Conservation (phyloP, 2,329 filamentous ascomycete species). For the Pseudogymnoascus sp. region DNA sequence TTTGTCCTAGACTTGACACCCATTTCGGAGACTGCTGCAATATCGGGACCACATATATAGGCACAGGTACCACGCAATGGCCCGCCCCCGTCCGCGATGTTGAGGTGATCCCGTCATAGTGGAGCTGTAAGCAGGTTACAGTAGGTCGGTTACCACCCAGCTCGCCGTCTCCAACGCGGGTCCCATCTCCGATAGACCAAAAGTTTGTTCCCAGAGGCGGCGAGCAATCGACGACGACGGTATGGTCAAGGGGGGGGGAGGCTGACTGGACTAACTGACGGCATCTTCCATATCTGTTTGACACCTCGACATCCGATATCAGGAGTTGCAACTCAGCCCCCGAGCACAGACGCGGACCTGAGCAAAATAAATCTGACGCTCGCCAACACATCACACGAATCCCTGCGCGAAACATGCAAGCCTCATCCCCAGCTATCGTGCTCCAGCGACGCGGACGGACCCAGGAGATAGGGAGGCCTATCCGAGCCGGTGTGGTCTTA, state of each 20-base stretch:
- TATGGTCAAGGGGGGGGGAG: neutral
- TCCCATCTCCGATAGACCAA: neutral
- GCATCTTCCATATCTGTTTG: neutral
- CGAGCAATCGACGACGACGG: neutral
- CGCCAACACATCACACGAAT: neutral
- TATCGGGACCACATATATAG: neutral
- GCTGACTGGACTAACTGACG: neutral
- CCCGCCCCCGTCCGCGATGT: neutral
- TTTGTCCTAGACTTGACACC: neutral
- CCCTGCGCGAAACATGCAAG: constrained; percentile 2
- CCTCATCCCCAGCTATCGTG: neutral
- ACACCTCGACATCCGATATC: neutral
- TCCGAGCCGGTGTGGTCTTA: neutral
- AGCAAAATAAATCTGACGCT: neutral
- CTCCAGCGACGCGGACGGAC: neutral
- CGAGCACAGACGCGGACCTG: neutral
- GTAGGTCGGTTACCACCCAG: neutral
- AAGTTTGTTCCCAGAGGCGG: neutral
- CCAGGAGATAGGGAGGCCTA: constrained; percentile 2
- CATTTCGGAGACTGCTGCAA: neutral
- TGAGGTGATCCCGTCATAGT: constrained; percentile 1
- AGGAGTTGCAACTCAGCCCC: neutral
- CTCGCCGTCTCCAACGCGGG: neutral
- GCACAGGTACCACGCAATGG: constrained; percentile 7
- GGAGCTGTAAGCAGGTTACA: neutral